Base-by-base conservation (phyloP, 495 filamentous ascomycete species). In the Penicillium maclennaniae region DNA sequence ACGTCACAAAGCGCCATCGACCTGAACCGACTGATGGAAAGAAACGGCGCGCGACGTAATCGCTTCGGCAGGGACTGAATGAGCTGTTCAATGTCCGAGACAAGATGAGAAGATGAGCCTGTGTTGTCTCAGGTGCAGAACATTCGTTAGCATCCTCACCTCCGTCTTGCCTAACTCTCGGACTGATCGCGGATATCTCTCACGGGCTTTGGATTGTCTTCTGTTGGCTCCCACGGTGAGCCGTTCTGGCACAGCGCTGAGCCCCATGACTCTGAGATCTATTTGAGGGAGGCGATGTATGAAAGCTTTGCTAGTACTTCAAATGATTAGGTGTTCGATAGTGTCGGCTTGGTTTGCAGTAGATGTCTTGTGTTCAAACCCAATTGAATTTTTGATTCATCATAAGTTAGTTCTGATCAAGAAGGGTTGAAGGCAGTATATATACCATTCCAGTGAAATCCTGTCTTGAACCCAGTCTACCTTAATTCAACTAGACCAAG, bases 81-180 rank as follows among this genome's bases (percentile, higher is more conserved):
- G 19, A 59, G 36, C n/a, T 34, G 12, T 20, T 51, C 54, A 10
- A 56, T 53, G 6, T 38, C 25, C 6, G 43, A 16, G n/a, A 37
- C 46, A 14, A 40, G 16, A 1, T 41, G 34, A 10, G 0, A 23
- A 5, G 16, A 36, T 31, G 31, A 14, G 15, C 15, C 28, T 2
- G 49, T 56, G 43, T 49, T 56, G 38, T 60, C 54, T 63, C n/a
- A 60, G 45, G 42, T 55, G 52, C 16, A 70, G 51, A n/a, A 61
- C 43, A 7, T 54, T 43, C n/a, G 61, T 67, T 45, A 70, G 59
- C 36, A 47, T 43, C 40, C 45, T 55, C 25, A 71, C 12, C 36
- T 71, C 55, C 9, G 19, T 37, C 6, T 53, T 52, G n/a, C 41
- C 53, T 38, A 71, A 50, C 19, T 66, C 59, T 10, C 23, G 42